Conservation (phyloP, 495 filamentous ascomycete species). For the Penicillium argentinense region DNA sequence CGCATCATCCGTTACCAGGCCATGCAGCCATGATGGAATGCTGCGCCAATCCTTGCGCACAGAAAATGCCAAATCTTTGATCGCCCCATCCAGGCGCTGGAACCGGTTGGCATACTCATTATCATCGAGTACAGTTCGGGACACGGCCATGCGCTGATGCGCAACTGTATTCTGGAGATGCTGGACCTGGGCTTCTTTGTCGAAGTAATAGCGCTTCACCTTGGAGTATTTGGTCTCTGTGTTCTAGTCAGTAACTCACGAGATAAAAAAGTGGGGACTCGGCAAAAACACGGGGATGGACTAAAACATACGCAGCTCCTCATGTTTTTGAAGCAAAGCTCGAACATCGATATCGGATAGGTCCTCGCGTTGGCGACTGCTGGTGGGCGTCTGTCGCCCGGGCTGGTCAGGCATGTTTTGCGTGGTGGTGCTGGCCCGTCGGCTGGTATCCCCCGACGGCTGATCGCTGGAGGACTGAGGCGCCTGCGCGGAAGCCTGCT, state of each 20-base stretch:
- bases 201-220: slow-evolving; percentile 96
- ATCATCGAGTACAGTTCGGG: slow-evolving; percentile 92
- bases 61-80: slow-evolving; percentile 91
- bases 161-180: slow-evolving; percentile 95
- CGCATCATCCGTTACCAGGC: slow-evolving; percentile 80
- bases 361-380: slow-evolving; percentile 52
- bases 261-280: background rate
- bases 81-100: slow-evolving; percentile 87
- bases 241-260: slow-evolving; percentile 20
- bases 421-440: slow-evolving; percentile 20
- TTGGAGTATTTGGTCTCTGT: slow-evolving; percentile 94
- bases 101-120: slow-evolving; percentile 92
- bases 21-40: slow-evolving; percentile 75
- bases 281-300: background rate
- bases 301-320: slow-evolving; percentile 63
- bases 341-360: slow-evolving; percentile 49
- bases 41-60: slow-evolving; percentile 89
- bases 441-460: slow-evolving; percentile 15
- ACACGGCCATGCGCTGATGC: slow-evolving; percentile 91
- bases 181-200: slow-evolving; percentile 90
- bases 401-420: slow-evolving; percentile 37
- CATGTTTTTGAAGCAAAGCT: slow-evolving; percentile 48
- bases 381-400: slow-evolving; percentile 62
- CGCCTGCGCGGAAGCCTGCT: slow-evolving; percentile 26
- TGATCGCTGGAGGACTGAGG: slow-evolving; percentile 9